These are phyloP conservation scores for Solanum paucissectum DNA, from an alignment of 257 asterid genomes.

Conservation along the genomic window DNA sequence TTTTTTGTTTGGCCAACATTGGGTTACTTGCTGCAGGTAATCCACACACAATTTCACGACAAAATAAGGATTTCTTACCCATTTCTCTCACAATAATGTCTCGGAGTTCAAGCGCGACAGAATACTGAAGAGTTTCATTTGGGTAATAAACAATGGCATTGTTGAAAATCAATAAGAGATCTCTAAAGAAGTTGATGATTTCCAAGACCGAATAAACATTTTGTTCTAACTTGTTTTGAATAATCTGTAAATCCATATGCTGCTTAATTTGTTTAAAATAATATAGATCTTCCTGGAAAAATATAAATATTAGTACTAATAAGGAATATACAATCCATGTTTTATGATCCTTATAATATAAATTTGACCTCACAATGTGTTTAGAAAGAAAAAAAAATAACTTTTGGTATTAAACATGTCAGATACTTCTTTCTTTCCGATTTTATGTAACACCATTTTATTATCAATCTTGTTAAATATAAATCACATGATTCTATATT, in stretches of 20 bases:
- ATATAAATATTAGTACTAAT: not conserved
- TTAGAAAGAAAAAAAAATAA: too few species aligned
- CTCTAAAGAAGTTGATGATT: not conserved
- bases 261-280: not conserved
- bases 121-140: not conserved
- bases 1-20: not conserved
- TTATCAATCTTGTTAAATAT: not conserved
- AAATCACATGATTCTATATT: too few species aligned
- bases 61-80: not conserved
- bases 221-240: not conserved
- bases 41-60: not conserved
- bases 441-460: too few species aligned
- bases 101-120: not conserved
- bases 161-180: not conserved
- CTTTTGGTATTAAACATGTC: too few species aligned
- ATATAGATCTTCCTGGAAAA: too few species aligned
- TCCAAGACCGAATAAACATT: not conserved
- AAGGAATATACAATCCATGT: not conserved
- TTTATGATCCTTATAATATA: too few species aligned
- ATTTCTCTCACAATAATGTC: not conserved
- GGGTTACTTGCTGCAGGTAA: not conserved
- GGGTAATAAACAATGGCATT: not conserved
- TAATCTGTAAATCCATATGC: not conserved
- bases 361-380: too few species aligned
- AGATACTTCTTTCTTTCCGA: too few species aligned